These are phyloP conservation scores for Pontederia crassipes DNA, from an alignment of 176 grass and related monocot species.

Conservation along the genomic window DNA sequence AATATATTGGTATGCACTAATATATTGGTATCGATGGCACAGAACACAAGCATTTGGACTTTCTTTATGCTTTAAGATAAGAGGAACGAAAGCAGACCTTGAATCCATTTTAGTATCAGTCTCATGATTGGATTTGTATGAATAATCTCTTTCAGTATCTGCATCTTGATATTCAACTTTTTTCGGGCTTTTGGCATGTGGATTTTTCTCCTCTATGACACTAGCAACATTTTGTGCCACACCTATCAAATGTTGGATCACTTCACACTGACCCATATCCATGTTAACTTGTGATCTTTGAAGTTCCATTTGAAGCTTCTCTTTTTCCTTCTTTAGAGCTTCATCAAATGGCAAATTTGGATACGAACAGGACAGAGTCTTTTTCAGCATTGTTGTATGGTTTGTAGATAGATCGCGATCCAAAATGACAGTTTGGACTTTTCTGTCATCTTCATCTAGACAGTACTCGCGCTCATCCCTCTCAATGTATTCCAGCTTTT, in stretches of 20 bases:
- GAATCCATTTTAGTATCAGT: not conserved
- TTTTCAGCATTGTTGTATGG: slow-evolving; percentile 66
- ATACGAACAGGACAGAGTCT: slow-evolving; percentile 83
- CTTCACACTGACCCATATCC: slow-evolving; percentile 64
- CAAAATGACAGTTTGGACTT: slow-evolving; percentile 70
- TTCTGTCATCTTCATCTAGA: slow-evolving; percentile 93
- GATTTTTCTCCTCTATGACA: slow-evolving; percentile 45
- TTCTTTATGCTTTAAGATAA: not conserved
- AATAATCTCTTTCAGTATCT: slow-evolving; percentile 24
- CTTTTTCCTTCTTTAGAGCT: slow-evolving; percentile 78
- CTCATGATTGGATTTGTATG: slow-evolving; percentile 20
- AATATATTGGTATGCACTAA: slow-evolving; percentile 75
- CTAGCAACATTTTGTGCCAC: slow-evolving; percentile 60
- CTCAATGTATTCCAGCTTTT: slow-evolving; percentile 73
- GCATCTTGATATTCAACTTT: slow-evolving; percentile 24
- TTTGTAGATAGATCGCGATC: slow-evolving; percentile 52
- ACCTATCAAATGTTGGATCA: slow-evolving; percentile 81
- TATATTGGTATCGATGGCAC: too few species aligned
- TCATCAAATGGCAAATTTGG: slow-evolving; percentile 86
- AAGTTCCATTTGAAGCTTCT: slow-evolving; percentile 92
- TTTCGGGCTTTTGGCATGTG: slow-evolving; percentile 24
- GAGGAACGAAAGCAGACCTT: not conserved
- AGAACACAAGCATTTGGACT: too few species aligned
- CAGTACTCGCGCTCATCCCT: slow-evolving; percentile 93
- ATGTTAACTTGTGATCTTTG: slow-evolving; percentile 47